Conservation (phyloP, 768 basidiomycete genomes). For the Termitomyces sp. region DNA sequence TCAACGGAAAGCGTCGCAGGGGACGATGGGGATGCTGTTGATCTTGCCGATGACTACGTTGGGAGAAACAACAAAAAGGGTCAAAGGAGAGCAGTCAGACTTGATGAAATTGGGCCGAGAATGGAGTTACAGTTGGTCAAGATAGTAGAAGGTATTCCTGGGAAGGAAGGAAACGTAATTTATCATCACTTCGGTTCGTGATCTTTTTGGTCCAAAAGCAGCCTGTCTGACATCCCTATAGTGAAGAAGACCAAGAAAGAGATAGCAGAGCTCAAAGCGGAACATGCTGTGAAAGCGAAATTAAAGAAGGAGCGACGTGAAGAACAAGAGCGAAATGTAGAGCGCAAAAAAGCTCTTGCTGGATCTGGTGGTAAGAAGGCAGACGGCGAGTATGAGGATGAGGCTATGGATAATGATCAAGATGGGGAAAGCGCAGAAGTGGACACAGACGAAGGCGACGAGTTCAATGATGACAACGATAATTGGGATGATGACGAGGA, state of each 20-base stretch:
- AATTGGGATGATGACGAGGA: conserved; percentile 61
- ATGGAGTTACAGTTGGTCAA: conserved; percentile 93
- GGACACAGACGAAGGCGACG: conserved; percentile 34
- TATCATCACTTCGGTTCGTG: conserved; percentile 90
- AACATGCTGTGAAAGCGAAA: conserved; percentile 74
- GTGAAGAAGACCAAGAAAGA: conserved; percentile 90
- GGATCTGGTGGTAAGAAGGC: conserved; percentile 15
- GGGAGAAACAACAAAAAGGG: conserved; percentile 93
- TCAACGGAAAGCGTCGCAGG: conserved; percentile 79
- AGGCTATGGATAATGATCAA: conserved; percentile 20
- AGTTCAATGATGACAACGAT: conserved; percentile 28
- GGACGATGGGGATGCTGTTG: conserved; percentile 78
- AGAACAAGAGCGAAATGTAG: conserved; percentile 90
- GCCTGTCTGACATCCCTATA: conserved; percentile 24
- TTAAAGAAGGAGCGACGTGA: conserved; percentile 73
- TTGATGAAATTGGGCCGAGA: conserved; percentile 93
- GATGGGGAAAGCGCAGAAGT: conserved; percentile 33
- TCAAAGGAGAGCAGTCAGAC: conserved; percentile 80
- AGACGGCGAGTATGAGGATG: conserved; percentile 25
- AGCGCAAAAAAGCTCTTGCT: conserved; percentile 59
- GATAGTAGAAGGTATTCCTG: conserved; percentile 90
- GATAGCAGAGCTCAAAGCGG: conserved; percentile 55
- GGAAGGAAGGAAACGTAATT: conserved; percentile 88
- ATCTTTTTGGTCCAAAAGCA: not conserved
- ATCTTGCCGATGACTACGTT: conserved; percentile 89